These are phyloP conservation scores for Saccharum spontaneum DNA, from an alignment of 176 grass and related monocot genomes.

Conservation along the genomic window DNA sequence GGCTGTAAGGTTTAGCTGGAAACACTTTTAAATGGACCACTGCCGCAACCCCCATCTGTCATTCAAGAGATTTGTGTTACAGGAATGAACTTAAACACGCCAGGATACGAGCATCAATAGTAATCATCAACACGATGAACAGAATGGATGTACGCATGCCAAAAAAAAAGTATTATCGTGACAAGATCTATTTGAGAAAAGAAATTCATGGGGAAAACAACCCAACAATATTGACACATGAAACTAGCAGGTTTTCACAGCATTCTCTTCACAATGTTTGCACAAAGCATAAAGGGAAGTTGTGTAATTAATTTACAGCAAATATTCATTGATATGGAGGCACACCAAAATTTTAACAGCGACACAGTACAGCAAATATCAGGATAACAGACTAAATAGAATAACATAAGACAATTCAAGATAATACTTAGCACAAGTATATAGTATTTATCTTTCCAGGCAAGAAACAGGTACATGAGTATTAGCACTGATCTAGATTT, in stretches of 20 bases:
- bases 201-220: background rate
- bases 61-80: constrained; percentile 23
- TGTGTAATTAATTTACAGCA: background rate
- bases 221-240: background rate
- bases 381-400: background rate
- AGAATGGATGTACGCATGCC: background rate
- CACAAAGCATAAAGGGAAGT: background rate
- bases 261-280: background rate
- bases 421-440: background rate
- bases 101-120: constrained; percentile 6
- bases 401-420: background rate
- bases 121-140: background rate
- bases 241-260: background rate
- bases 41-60: constrained; percentile 91
- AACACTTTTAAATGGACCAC: constrained; percentile 94
- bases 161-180: background rate
- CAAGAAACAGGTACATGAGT: background rate
- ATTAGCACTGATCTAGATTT: background rate
- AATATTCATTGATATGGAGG: background rate
- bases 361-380: constrained; percentile 1
- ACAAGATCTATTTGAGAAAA: background rate
- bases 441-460: background rate
- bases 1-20: constrained; percentile 79
- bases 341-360: background rate
- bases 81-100: constrained; percentile 7